Evolutionary conservation across 495 filamentous ascomycete species (phyloP).

Genomic region (Penicillium canariense): DNA sequence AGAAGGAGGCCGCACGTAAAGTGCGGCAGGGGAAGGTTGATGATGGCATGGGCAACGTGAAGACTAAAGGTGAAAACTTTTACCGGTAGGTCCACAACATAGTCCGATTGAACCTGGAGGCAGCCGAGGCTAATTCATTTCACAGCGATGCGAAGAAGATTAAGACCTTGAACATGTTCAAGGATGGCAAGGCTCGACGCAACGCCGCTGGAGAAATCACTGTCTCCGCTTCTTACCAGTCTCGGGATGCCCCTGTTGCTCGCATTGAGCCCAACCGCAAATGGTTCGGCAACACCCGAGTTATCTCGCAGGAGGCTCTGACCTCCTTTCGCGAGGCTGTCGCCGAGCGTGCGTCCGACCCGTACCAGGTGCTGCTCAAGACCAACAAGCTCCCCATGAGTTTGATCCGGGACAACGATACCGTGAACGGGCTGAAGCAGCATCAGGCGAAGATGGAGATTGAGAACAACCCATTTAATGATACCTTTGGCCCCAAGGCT

Average conservation of each 20-base stretch:
- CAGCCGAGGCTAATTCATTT: neutral
- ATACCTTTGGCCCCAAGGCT: slow-evolving; percentile 90
- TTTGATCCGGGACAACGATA: slow-evolving; percentile 64
- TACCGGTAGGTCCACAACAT: slow-evolving; percentile 57
- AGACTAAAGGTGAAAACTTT: slow-evolving; percentile 93
- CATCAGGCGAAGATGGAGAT: slow-evolving; percentile 94
- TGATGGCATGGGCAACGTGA: slow-evolving; percentile 88
- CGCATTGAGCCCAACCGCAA: slow-evolving; percentile 92
- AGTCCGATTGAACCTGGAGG: neutral
- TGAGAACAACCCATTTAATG: slow-evolving; percentile 78
- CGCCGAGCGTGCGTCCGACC: slow-evolving; percentile 83
- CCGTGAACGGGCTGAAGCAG: slow-evolving; percentile 77
- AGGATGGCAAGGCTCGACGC: slow-evolving; percentile 72
- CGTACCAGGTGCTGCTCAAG: slow-evolving; percentile 88
- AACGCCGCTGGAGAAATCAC: slow-evolving; percentile 76
- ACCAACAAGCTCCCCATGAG: slow-evolving; percentile 91
- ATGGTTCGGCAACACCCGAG: slow-evolving; percentile 74
- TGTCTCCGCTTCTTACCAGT: slow-evolving; percentile 81
- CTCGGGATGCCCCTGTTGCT: slow-evolving; percentile 71
- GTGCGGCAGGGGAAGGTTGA: slow-evolving; percentile 74
- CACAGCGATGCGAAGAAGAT: slow-evolving; percentile 75
- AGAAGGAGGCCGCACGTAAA: slow-evolving; percentile 86
- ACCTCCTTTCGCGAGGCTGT: slow-evolving; percentile 88
- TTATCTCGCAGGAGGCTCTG: slow-evolving; percentile 67
- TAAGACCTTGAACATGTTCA: slow-evolving; percentile 82